A percentile compares a stretch with the other conserved stretches of the same genome.
phyloP scores from a whole-genome alignment of 169 alveolate genomes.

The Cryptosporidium muris region DNA sequence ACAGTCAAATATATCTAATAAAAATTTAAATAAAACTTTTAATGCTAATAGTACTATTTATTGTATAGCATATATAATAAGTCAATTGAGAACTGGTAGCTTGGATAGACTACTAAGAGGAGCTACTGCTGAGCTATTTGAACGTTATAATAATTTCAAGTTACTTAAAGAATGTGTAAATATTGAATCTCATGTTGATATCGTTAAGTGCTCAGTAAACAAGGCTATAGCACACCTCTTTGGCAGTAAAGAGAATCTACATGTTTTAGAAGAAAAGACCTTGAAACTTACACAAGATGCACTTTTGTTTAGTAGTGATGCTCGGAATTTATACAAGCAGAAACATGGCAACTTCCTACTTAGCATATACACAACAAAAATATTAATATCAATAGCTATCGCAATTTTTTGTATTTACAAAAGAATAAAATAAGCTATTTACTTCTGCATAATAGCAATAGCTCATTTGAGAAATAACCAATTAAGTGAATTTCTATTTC shows the following conservation, averaged over 20 bases:
- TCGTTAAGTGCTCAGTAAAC: not conserved
- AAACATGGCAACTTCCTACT: not conserved
- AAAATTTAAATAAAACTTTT: too few relatives aligned
- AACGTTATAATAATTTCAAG: not conserved
- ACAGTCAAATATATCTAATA: too few relatives aligned
- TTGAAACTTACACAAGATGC: not conserved
- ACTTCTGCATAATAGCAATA: too few relatives aligned
- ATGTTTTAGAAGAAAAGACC: constrained; percentile 20
- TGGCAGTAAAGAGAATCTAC: constrained; percentile 14
- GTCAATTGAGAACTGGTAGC: too few relatives aligned
- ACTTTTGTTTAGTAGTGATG: not conserved
- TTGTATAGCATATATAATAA: too few relatives aligned
- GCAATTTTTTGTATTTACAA: too few relatives aligned
- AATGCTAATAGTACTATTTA: too few relatives aligned
- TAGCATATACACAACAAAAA: not conserved
- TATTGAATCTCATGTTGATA: not conserved
- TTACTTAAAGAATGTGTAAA: not conserved
- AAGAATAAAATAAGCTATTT: too few relatives aligned
- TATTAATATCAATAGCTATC: not conserved
- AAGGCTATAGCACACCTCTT: constrained; percentile 6
- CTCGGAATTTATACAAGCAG: too few relatives aligned
- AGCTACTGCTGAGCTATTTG: too few relatives aligned
- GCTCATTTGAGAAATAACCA: too few relatives aligned
- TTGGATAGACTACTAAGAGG: too few relatives aligned
- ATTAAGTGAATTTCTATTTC: not conserved